Percentiles rank a stretch among this genome's conserved stretches.
phyloP scores from a whole-genome alignment of 768 basidiomycete genomes.

The Lyophyllum decastes region DNA sequence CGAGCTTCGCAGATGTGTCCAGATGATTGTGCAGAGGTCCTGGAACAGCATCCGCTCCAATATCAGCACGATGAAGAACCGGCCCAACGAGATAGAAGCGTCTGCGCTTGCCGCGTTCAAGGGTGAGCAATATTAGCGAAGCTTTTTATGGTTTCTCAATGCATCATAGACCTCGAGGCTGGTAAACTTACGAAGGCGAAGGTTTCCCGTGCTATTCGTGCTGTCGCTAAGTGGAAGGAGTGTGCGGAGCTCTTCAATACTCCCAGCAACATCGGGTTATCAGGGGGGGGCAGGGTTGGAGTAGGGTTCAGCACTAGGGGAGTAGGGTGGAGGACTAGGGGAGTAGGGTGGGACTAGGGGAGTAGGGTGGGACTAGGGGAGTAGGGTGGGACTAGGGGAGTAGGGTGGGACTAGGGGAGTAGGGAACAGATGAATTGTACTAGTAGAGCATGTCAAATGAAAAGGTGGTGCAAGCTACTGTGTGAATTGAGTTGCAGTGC shows the following conservation, averaged over 20 bases:
- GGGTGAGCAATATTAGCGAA: not conserved
- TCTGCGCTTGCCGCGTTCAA: constrained; percentile 5
- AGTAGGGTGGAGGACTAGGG: too few relatives aligned
- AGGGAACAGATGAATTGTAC: too few relatives aligned
- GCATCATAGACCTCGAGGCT: not conserved
- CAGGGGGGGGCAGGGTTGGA: too few relatives aligned
- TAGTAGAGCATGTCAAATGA: too few relatives aligned
- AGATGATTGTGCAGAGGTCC: not conserved
- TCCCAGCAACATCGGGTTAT: not conserved
- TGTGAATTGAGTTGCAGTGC: too few relatives aligned
- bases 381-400: too few relatives aligned
- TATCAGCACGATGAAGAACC: not conserved
- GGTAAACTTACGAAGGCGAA: not conserved
- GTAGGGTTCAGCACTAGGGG: too few relatives aligned
- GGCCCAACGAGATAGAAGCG: not conserved
- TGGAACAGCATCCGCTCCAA: constrained; percentile 8
- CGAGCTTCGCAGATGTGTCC: not conserved
- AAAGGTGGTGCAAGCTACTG: too few relatives aligned
- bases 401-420: too few relatives aligned
- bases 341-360: too few relatives aligned
- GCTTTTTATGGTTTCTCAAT: not conserved
- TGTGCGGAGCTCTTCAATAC: constrained; percentile 6
- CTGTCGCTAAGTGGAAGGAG: constrained; percentile 6
- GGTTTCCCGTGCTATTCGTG: constrained; percentile 2
- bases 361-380: too few relatives aligned